Evolutionary conservation across 2,329 filamentous ascomycete genomes (phyloP).

Genomic region (Apiospora aurea): DNA sequence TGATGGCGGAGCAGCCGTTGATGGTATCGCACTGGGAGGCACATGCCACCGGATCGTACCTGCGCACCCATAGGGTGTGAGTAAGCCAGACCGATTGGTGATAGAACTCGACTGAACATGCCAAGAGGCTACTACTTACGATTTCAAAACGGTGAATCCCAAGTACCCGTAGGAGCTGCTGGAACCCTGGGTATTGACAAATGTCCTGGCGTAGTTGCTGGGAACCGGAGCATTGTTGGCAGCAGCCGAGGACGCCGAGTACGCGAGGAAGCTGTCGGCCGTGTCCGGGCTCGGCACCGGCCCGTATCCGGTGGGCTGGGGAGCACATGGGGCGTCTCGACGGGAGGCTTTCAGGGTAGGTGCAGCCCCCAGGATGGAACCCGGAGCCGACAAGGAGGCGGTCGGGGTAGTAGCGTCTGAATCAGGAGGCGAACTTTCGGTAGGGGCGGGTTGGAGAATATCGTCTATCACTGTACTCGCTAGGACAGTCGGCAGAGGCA

Average conservation of each 20-base stretch:
- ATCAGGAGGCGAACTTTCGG: too few species aligned
- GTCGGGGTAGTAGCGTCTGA: too few species aligned
- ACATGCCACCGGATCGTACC: constrained; percentile 36
- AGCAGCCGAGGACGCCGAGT: constrained; percentile 31
- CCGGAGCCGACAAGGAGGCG: too few species aligned
- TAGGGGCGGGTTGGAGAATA: too few species aligned
- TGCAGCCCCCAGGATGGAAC: too few species aligned
- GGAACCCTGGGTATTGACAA: constrained; percentile 40
- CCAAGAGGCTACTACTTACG: too few species aligned
- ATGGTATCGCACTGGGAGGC: constrained; percentile 35
- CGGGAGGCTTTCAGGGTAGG: too few species aligned
- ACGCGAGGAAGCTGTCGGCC: constrained; percentile 38
- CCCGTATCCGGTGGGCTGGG: constrained; percentile 37
- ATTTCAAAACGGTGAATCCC: constrained; percentile 33
- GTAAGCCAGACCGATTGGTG: constrained; percentile 21
- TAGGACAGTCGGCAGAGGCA: too few species aligned
- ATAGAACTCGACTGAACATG: too few species aligned
- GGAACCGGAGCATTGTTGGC: constrained; percentile 39
- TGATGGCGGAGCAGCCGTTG: constrained; percentile 37
- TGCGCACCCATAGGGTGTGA: neutral
- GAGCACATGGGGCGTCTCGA: constrained; percentile 29
- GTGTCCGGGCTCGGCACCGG: constrained; percentile 43
- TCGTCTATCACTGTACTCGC: too few species aligned
- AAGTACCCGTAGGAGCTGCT: constrained; percentile 42
- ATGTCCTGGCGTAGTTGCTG: constrained; percentile 42